Conservation (phyloP, 495 filamentous ascomycete genomes). For the Neurospora terricola region DNA sequence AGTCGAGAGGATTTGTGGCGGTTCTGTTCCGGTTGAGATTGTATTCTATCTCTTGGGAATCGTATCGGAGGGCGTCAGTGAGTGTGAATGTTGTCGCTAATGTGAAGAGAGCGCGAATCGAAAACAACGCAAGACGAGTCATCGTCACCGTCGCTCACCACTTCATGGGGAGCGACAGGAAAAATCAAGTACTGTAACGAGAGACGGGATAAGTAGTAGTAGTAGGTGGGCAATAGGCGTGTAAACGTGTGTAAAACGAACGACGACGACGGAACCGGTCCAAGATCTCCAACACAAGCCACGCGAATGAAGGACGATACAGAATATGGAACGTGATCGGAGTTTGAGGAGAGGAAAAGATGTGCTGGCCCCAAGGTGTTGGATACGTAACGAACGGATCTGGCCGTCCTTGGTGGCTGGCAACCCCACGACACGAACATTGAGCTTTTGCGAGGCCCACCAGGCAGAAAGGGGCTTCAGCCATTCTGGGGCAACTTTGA, state of each 20-base stretch:
- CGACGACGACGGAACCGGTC: slow-evolving; percentile 11
- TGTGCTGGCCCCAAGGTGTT: slow-evolving; percentile 1
- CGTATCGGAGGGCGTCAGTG: slow-evolving; percentile 42
- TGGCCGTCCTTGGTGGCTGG: slow-evolving; percentile 10
- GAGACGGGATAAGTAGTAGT: slow-evolving; percentile 8
- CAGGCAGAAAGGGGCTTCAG: slow-evolving; percentile 10
- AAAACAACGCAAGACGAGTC: slow-evolving; percentile 24
- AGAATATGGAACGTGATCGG: slow-evolving; percentile 9
- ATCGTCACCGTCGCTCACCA: slow-evolving; percentile 22
- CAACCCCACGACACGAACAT: slow-evolving; percentile 11
- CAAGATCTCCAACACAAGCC: slow-evolving; percentile 13
- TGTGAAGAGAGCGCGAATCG: slow-evolving; percentile 14
- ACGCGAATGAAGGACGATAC: slow-evolving; percentile 15
- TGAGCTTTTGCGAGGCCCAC: slow-evolving; percentile 7
- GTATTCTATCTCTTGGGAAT: slow-evolving; percentile 41
- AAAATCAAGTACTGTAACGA: slow-evolving; percentile 11
- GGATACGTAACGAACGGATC: slow-evolving; percentile 10
- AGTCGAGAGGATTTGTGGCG: slow-evolving; percentile 50
- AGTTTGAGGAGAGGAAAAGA: slow-evolving; percentile 13
- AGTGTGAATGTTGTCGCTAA: slow-evolving; percentile 16
- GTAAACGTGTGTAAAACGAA: slow-evolving; percentile 3
- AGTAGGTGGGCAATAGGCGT: background rate
- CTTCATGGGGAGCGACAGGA: slow-evolving; percentile 25
- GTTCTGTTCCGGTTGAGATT: slow-evolving; percentile 55
- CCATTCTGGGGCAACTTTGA: background rate